Percentiles rank a stretch among this genome's conserved stretches.
These are phyloP conservation scores for Colletotrichum musicola DNA, from an alignment of 2,329 filamentous ascomycete species.

Conservation along the genomic window DNA sequence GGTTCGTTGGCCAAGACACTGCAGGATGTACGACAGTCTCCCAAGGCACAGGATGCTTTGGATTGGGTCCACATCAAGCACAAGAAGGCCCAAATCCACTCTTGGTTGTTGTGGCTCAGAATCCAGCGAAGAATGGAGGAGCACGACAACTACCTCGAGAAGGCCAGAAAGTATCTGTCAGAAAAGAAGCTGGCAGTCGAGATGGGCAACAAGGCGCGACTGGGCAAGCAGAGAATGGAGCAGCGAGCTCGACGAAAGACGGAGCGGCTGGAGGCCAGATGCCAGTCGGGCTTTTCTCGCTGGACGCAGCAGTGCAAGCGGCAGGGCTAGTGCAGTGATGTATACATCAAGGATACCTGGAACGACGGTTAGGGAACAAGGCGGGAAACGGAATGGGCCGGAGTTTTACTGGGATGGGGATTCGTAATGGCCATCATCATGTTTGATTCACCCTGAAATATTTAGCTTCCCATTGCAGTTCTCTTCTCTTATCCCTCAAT, in stretches of 20 bases:
- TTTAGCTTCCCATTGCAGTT: slow-evolving; percentile 19
- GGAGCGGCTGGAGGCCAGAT: slow-evolving; percentile 41
- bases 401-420: slow-evolving; percentile 9
- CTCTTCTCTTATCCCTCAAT: slow-evolving; percentile 4
- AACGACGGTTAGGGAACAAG: slow-evolving; percentile 16
- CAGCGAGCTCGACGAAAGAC: slow-evolving; percentile 45
- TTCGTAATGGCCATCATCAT: slow-evolving; percentile 27
- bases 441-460: slow-evolving; percentile 20
- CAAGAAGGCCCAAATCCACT: slow-evolving; percentile 66
- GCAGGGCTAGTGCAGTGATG: slow-evolving; percentile 27
- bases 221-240: slow-evolving; percentile 45
- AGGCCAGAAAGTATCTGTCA: slow-evolving; percentile 52
- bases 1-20: slow-evolving; percentile 41
- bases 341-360: slow-evolving; percentile 35
- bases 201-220: slow-evolving; percentile 46
- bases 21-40: slow-evolving; percentile 47
- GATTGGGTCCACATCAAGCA: slow-evolving; percentile 60
- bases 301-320: slow-evolving; percentile 40
- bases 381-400: slow-evolving; percentile 23
- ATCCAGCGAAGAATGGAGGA: slow-evolving; percentile 63
- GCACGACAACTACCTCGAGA: slow-evolving; percentile 59
- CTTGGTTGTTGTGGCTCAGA: slow-evolving; percentile 69
- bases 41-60: slow-evolving; percentile 49
- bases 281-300: slow-evolving; percentile 39
- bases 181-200: slow-evolving; percentile 42